Evolutionary conservation across 345 rosid genomes (phyloP), one percentile per base, ranked within the genome.

Genomic region (Gossypium mustelinum): DNA sequence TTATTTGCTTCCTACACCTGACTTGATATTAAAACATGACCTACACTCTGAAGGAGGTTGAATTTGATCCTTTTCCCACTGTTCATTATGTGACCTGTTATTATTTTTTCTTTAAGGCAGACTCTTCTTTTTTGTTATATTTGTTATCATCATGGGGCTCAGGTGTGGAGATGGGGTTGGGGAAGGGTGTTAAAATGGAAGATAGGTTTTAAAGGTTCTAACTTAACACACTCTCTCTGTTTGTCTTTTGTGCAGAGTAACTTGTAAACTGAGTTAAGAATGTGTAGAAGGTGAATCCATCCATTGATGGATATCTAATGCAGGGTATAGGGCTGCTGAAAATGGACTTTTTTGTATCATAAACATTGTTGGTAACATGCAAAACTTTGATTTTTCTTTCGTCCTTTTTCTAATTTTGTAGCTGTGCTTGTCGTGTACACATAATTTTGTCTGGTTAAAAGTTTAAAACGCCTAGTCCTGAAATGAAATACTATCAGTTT

Each of bases 301-400:
- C 82, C 34, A 56, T 60, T 73, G 76, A 50, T 50, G 67, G 72
- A 76, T 62, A 64, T 73, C 79, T 75, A 63, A 77, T 81, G 76
- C 77, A 68, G 80, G 86, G 76, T 82, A 79, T 81, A 64, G 75
- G 76, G 65, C 43, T 57, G 63, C 73, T 39, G 52, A 52, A 57
- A 79, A 70, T 56, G 82, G 73, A 82, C 73, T 76, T 78, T 78
- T 76, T 74, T 86, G 89, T 86, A 82, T 82, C 75, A 82, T 84
- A 77, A 75, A 77, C 66, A 75, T 59, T 78, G 85, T 69, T 58
- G 27, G 41, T 43, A 77, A 74, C 72, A 73, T 78, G 77, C 66
- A 55, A 73, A 77, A 73, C 76, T 58, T 79, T 34, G 43, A 52
- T 57, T 39, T 39, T 14, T 34, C 70, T 75, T 25, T 68, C 9